Evolutionary conservation across 2,329 filamentous ascomycete species (phyloP), one percentile per base, ranked within the genome.

Genomic region (Phialocephala sp.): DNA sequence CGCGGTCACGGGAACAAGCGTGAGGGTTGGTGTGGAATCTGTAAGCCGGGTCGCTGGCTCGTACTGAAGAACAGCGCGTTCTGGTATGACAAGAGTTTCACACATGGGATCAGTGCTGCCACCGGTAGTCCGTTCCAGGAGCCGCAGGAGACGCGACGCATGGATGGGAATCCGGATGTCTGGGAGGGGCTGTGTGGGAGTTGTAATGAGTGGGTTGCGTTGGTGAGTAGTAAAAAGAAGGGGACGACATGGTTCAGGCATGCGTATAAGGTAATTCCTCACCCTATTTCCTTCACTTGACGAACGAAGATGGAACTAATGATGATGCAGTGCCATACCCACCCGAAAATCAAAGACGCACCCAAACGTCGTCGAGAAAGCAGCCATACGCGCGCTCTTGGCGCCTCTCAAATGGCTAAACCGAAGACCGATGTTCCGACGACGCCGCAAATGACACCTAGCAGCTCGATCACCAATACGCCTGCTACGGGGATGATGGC

Each of bases 41-140:
- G 92, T 82, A 94, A 93, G 77, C 90, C 91, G 2, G 91, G 91
- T 2, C 84, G 91, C 59, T 96, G 93, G 93, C 85, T 94, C 62
- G 91, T 94, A 18, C 82, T 97, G 66, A 96, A 95, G 81, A 95
- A 96, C 79, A 94, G 91, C 63, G 92, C 92, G 8, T 97, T 92
- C 77, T 96, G 93, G 92, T 96, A 96, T 78, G 92, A 96, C 81
- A 94, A 95, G 82, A 92, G 90, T 64, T 96, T 95, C 77, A 92
- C 91, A 1, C 93, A 96, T 75, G 92, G 92, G 59, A 92, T 96
- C 76, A 93, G 90, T 75, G 92, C 91, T 35, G 89, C 91, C 4
- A 94, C 92, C 0, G 92, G 92, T 27, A 89, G 85, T 68, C 87
- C 89, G 3, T 94, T 95, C 79, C 88, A 92, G 75, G 88, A 91